These are phyloP conservation scores for Taxillus chinensis DNA, from an alignment of 164 flowering plant species.

Conservation along the genomic window DNA sequence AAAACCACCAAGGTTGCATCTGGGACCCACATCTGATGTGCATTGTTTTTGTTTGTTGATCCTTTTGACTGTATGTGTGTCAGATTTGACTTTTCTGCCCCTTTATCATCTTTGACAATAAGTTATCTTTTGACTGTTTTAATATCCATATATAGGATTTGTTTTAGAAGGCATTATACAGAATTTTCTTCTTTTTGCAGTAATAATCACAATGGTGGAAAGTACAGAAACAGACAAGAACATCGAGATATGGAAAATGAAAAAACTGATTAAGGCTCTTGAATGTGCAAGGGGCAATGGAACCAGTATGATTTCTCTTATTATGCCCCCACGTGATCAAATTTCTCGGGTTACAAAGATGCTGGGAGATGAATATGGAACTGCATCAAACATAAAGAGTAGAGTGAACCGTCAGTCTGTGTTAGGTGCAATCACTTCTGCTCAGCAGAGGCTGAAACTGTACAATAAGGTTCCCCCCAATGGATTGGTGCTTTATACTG, in stretches of 20 bases:
- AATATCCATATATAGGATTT: too few relatives aligned
- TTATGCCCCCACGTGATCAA: slow-evolving; percentile 5
- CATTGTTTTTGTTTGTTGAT: too few relatives aligned
- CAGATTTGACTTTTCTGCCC: too few relatives aligned
- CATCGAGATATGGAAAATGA: slow-evolving; percentile 5
- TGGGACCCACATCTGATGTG: too few relatives aligned
- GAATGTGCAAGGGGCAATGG: slow-evolving; percentile 6
- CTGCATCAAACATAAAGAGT: slow-evolving; percentile 5
- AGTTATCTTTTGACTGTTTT: too few relatives aligned
- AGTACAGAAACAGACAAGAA: slow-evolving; percentile 1
- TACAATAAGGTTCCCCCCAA: slow-evolving; percentile 6
- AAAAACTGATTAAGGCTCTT: slow-evolving; percentile 3
- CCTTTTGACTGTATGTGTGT: too few relatives aligned
- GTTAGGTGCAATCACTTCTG: slow-evolving; percentile 4
- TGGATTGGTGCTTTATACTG: slow-evolving; percentile 5
- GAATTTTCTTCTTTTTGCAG: background rate
- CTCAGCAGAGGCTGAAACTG: slow-evolving; percentile 7
- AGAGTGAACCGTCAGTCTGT: slow-evolving; percentile 7
- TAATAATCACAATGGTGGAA: slow-evolving; percentile 2
- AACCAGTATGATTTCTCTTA: slow-evolving; percentile 5
- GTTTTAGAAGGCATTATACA: too few relatives aligned
- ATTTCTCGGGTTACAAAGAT: slow-evolving; percentile 2
- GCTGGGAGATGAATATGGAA: slow-evolving; percentile 7
- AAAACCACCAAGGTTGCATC: too few relatives aligned
- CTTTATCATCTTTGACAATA: too few relatives aligned